Evolutionary conservation across 1,284 basidiomycete genomes (phyloP), one percentile per base, ranked within the genome.

Genomic region (Earliella scabrosa): DNA sequence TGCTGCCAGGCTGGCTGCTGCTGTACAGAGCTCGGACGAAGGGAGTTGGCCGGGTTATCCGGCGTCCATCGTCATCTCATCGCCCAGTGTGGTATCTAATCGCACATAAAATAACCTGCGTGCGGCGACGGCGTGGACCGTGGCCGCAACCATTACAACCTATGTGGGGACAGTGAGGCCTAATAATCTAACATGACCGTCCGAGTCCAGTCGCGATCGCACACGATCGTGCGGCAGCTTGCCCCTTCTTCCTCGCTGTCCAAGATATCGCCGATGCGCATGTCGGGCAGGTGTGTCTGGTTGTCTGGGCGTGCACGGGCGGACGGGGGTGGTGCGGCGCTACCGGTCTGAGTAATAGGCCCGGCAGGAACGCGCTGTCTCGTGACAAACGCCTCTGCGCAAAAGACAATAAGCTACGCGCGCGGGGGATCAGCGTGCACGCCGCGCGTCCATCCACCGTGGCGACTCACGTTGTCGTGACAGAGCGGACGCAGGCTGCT

Each of bases 21-120:
- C n/a, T n/a, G n/a, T n/a, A n/a, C 36, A 39, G 36, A 20, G 36
- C 27, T 46, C 45, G 27, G 23, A 21, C 45, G 32, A 29, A 49
- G n/a, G n/a, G n/a, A n/a, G n/a, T n/a, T n/a, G n/a, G n/a, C n/a
- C n/a, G n/a, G n/a, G n/a, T 35, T 29, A 44, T 44, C 46, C 35
- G 32, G 54, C 29, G 38, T 38, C 34, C 23, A 41, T 41, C 23
- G 21, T 23, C 16, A 3, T 13, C 40, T 48, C 38, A 24, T 35
- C 10, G 20, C 32, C 14, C 23, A 14, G 32, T 54, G 24, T 38
- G 52, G 52, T 50, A 57, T 51, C 55, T 56, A 61, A 45, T 58
- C 46, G 50, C 50, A 54, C 46, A 63, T 63, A 62, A 59, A 53
- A 63, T 63, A 65, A 60, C 49, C 52, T 62, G 56, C 53, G 52